A percentile compares a stretch with the other conserved stretches of the same genome.
These are phyloP conservation scores for Coniella lustricola DNA, from an alignment of 2,329 filamentous ascomycete genomes.

Conservation along the genomic window DNA sequence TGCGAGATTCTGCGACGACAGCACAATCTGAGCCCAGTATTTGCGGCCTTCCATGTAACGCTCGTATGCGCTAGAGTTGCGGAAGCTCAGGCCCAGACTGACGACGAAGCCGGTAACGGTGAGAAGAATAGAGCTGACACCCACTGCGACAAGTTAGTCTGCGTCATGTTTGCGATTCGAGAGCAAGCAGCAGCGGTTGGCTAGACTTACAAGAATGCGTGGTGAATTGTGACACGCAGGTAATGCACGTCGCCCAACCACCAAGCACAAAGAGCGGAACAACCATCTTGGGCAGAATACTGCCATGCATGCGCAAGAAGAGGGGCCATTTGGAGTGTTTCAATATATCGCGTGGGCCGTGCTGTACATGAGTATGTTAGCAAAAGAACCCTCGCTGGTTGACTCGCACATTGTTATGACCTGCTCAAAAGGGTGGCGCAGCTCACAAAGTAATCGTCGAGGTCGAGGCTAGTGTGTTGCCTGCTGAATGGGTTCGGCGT, in stretches of 20 bases:
- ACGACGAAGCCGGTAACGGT: constrained; percentile 84
- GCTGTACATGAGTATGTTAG: constrained; percentile 26
- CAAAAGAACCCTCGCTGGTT: no score
- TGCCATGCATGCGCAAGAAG: constrained; percentile 71
- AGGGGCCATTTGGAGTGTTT: constrained; percentile 74
- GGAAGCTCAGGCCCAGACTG: constrained; percentile 69
- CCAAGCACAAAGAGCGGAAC: constrained; percentile 58
- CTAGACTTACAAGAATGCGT: constrained; percentile 5
- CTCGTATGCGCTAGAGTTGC: constrained; percentile 73
- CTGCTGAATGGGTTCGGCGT: constrained; percentile 25
- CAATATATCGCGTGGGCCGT: constrained; percentile 60
- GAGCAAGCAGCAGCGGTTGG: background rate
- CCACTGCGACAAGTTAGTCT: constrained; percentile 23
- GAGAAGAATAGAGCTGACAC: constrained; percentile 63
- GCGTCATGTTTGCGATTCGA: background rate
- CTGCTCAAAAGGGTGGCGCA: background rate
- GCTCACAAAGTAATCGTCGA: constrained; percentile 40
- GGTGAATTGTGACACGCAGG: constrained; percentile 37
- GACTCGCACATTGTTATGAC: background rate
- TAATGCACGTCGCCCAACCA: constrained; percentile 61
- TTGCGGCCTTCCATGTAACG: constrained; percentile 49
- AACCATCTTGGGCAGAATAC: constrained; percentile 65
- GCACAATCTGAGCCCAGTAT: constrained; percentile 51
- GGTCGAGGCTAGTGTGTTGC: constrained; percentile 28
- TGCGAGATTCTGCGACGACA: constrained; percentile 60